A percentile compares a stretch with the other conserved stretches of the same genome.
phyloP scores from a whole-genome alignment of 176 grass and related monocot genomes.

The Avena atlantica region DNA sequence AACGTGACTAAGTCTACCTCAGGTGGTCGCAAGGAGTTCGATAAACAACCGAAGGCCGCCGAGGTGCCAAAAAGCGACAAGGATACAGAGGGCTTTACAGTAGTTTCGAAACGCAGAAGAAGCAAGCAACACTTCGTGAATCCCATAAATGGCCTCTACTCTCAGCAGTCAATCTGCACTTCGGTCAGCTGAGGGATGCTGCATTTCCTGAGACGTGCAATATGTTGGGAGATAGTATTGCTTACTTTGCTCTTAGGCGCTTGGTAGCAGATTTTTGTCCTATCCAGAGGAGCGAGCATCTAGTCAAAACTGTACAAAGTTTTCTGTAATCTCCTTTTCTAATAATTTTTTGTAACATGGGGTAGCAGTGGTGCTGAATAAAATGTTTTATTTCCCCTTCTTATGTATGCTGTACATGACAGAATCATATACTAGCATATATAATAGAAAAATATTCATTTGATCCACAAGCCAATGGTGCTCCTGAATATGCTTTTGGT shows the following conservation, averaged over 20 bases:
- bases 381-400: conserved; percentile 9
- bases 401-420: conserved; percentile 25
- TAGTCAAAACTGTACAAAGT: conserved; percentile 56
- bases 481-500: not conserved
- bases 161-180: conserved; percentile 84
- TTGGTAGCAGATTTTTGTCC: conserved; percentile 47
- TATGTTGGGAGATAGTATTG: conserved; percentile 44
- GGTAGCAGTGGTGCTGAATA: conserved; percentile 48
- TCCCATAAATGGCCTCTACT: conserved; percentile 74
- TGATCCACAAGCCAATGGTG: not conserved
- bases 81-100: conserved; percentile 88
- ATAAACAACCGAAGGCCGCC: conserved; percentile 40
- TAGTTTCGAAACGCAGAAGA: conserved; percentile 85
- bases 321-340: conserved; percentile 21
- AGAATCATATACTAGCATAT: conserved; percentile 31
- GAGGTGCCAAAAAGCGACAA: conserved; percentile 49
- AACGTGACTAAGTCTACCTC: conserved; percentile 32
- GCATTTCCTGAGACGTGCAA: conserved; percentile 39
- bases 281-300: conserved; percentile 32
- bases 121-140: conserved; percentile 69
- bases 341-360: conserved; percentile 38
- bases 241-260: conserved; percentile 46
- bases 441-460: conserved; percentile 29
- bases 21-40: conserved; percentile 28
- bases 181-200: conserved; percentile 56